Evolutionary conservation across 441 rosid genomes (phyloP).

Genomic region (Codiaeum variegatum): DNA sequence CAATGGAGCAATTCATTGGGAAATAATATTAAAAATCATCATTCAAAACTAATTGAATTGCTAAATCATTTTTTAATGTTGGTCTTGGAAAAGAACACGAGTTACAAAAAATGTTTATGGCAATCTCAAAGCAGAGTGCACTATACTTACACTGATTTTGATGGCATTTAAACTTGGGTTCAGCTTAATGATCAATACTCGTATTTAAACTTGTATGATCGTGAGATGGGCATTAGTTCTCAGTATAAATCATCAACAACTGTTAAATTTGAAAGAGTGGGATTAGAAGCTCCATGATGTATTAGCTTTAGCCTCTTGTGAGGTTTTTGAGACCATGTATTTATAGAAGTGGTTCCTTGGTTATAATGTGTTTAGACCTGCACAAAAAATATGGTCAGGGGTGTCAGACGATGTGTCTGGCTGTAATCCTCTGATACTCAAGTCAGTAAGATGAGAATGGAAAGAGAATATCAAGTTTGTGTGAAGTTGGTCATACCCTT

Average conservation of each 20-base stretch:
- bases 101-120: conserved; percentile 18
- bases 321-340: conserved; percentile 20
- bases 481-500: no score
- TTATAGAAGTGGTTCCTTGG: no score
- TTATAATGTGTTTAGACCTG: no score
- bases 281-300: conserved; percentile 1
- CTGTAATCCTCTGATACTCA: no score
- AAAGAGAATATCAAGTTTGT: no score
- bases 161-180: conserved; percentile 24
- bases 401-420: no score
- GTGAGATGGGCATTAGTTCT: conserved; percentile 19
- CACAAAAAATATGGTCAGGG: no score
- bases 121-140: conserved; percentile 21
- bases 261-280: not conserved
- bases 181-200: conserved; percentile 17
- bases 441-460: no score
- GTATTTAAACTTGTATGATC: not conserved
- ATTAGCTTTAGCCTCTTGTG: conserved; percentile 14
- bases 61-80: not conserved
- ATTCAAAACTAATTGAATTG: conserved; percentile 15
- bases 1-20: conserved; percentile 25
- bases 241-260: conserved; percentile 2
- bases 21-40: conserved; percentile 10
- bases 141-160: conserved; percentile 17
- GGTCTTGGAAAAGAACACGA: conserved; percentile 1